Evolutionary conservation across 345 rosid genomes (phyloP).

Genomic region (Syzygium aromaticum): DNA sequence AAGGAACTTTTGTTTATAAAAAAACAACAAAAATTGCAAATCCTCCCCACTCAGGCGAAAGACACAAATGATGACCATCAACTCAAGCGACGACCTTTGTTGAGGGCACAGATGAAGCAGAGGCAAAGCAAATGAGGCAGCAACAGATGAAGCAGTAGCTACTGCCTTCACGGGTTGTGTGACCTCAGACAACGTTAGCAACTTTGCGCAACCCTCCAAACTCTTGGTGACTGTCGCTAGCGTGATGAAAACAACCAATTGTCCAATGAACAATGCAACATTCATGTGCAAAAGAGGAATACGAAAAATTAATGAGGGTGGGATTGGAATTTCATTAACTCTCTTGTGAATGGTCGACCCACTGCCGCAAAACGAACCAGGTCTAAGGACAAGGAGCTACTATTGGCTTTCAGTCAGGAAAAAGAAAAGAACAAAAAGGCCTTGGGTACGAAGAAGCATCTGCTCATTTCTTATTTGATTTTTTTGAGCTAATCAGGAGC

Average conservation of each 20-base stretch:
- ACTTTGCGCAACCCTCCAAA: background rate
- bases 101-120: background rate
- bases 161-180: fast-evolving
- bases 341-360: background rate
- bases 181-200: fast-evolving
- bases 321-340: background rate
- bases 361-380: background rate
- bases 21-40: background rate
- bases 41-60: background rate
- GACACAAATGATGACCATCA: background rate
- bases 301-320: background rate
- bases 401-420: background rate
- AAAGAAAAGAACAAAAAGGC: background rate
- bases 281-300: background rate
- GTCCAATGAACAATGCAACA: background rate
- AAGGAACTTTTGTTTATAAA: background rate
- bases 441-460: background rate
- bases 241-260: background rate
- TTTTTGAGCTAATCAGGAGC: background rate
- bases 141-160: background rate
- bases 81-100: fast-evolving
- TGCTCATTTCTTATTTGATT: background rate
- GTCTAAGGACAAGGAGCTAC: background rate
- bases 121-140: background rate
- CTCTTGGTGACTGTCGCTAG: background rate